phyloP scores from a whole-genome alignment of 805 yeast genomes.

The Saccharomycopsis fodiens region DNA sequence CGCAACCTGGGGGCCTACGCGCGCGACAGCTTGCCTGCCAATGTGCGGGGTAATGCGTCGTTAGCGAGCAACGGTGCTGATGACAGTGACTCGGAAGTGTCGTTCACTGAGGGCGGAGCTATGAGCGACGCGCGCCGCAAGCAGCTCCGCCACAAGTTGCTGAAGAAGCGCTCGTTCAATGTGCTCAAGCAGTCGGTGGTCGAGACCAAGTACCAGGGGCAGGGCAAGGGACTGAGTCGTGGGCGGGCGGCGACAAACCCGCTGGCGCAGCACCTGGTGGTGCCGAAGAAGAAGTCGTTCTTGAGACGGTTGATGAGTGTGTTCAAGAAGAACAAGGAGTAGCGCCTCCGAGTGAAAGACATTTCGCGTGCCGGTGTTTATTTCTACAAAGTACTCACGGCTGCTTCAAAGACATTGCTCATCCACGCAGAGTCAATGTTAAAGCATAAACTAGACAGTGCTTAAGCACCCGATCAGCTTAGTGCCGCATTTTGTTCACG shows the following conservation, averaged over 20 bases:
- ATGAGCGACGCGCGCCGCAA: conserved; percentile 1
- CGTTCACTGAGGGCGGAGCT: background rate
- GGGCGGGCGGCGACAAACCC: background rate
- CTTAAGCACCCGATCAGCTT: no score
- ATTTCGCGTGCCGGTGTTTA: background rate
- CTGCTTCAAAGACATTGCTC: no score
- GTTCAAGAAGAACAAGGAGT: conserved; percentile 6
- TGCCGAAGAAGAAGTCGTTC: conserved; percentile 2
- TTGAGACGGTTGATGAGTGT: conserved; percentile 7
- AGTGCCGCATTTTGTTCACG: no score
- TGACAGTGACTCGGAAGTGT: background rate
- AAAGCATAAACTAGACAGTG: no score
- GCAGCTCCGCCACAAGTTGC: conserved; percentile 8
- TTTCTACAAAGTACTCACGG: no score
- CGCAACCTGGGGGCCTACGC: conserved; percentile 5
- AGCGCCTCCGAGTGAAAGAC: no score
- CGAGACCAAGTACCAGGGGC: conserved; percentile 5
- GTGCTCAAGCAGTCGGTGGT: conserved; percentile 19
- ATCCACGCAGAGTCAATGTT: no score
- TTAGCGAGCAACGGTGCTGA: background rate
- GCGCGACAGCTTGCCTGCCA: background rate
- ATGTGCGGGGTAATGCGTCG: background rate
- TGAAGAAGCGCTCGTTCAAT: conserved; percentile 18
- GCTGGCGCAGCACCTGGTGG: background rate
- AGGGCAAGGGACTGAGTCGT: background rate